Percentiles rank a stretch among this genome's conserved stretches.
Conservation (phyloP, 2,329 filamentous ascomycete genomes). For the Septoria petroselini region DNA sequence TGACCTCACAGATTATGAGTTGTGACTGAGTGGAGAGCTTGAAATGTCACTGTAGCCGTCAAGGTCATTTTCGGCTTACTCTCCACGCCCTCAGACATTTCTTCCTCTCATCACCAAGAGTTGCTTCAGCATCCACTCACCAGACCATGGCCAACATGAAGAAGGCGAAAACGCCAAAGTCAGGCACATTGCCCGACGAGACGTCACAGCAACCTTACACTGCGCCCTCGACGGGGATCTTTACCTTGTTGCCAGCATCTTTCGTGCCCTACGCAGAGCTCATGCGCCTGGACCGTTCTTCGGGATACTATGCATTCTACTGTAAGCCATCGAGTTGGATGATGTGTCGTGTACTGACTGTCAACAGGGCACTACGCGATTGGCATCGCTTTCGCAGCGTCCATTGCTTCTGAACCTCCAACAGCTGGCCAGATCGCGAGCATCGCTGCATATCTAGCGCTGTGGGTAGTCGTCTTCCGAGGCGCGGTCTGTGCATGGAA, state of each 20-base stretch:
- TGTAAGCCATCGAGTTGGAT: not conserved
- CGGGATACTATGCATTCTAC: conserved; percentile 19
- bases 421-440: conserved; percentile 2
- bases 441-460: conserved; percentile 5
- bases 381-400: conserved; percentile 14
- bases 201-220: not conserved
- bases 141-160: conserved; percentile 1
- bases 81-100: not conserved
- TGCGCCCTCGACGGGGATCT: conserved; percentile 12
- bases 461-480: conserved; percentile 16
- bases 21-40: not conserved
- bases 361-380: conserved; percentile 15
- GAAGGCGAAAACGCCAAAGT: not conserved
- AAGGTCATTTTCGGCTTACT: no score
- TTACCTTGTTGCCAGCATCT: conserved; percentile 8
- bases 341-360: no score
- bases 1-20: not conserved
- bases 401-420: conserved; percentile 3
- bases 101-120: not conserved
- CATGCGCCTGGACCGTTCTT: conserved; percentile 17
- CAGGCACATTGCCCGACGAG: not conserved
- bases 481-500: conserved; percentile 19
- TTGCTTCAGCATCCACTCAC: not conserved
- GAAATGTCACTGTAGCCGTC: not conserved
- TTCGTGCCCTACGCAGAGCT: conserved; percentile 18